These are phyloP conservation scores for Cinnamomum micranthum DNA, from an alignment of 164 flowering plant species.

Conservation along the genomic window DNA sequence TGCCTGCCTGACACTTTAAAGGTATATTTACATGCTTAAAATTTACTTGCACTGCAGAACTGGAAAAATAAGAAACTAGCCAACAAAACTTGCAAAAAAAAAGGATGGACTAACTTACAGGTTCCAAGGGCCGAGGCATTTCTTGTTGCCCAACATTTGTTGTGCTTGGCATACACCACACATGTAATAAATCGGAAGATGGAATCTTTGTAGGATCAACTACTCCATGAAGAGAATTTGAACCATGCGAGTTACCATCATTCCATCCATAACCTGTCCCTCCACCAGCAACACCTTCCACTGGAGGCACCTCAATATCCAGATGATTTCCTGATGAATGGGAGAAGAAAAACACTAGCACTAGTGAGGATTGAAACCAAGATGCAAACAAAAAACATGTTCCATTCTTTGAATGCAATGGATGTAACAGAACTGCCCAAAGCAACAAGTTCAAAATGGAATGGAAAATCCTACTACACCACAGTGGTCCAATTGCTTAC, in stretches of 20 bases:
- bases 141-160: conserved; percentile 86
- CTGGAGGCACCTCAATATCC: conserved; percentile 50
- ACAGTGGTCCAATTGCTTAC: neutral
- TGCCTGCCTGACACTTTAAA: no score
- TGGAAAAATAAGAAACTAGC: neutral
- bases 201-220: conserved; percentile 72
- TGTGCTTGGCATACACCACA: conserved; percentile 94
- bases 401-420: neutral
- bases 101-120: conserved; percentile 38
- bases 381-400: neutral
- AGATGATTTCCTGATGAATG: conserved; percentile 20
- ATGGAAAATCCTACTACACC: neutral
- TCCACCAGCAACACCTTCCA: conserved; percentile 97
- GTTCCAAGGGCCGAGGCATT: conserved; percentile 70
- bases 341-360: conserved; percentile 1
- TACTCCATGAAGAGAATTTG: conserved; percentile 35
- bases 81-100: neutral
- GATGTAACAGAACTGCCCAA: neutral
- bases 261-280: conserved; percentile 98
- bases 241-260: conserved; percentile 45
- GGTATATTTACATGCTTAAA: neutral
- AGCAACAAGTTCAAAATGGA: neutral
- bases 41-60: neutral
- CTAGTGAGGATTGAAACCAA: neutral
- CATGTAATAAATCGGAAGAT: conserved; percentile 73